Conservation (phyloP, 1,284 basidiomycete species). For the Boletellus dicymbophilus region DNA sequence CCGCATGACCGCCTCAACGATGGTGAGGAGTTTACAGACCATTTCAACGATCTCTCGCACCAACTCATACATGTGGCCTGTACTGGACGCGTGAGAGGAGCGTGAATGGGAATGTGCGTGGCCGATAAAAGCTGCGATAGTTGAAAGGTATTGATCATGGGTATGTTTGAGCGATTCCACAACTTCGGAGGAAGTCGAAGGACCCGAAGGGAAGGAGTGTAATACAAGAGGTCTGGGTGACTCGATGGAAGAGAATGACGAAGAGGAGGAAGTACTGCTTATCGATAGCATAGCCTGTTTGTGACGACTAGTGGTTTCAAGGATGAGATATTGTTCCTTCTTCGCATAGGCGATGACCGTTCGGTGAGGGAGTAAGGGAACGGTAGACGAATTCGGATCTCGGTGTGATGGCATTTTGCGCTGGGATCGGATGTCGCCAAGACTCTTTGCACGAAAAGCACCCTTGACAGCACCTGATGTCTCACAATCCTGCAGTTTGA, state of each 20-base stretch:
- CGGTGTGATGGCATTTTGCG: slow-evolving; percentile 28
- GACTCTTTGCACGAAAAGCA: slow-evolving; percentile 50
- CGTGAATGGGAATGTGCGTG: slow-evolving; percentile 94
- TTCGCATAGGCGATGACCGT: slow-evolving; percentile 27
- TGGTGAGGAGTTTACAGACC: slow-evolving; percentile 88
- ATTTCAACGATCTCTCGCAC: slow-evolving; percentile 93
- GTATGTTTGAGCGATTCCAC: slow-evolving; percentile 72
- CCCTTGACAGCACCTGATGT: slow-evolving; percentile 30
- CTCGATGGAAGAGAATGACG: slow-evolving; percentile 52
- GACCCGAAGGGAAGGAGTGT: slow-evolving; percentile 67
- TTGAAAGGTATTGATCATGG: slow-evolving; percentile 89
- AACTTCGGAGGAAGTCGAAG: slow-evolving; percentile 64
- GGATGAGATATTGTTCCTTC: slow-evolving; percentile 34
- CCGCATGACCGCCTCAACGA: slow-evolving; percentile 87
- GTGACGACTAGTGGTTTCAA: slow-evolving; percentile 38
- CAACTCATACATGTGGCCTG: slow-evolving; percentile 92
- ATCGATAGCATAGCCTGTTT: slow-evolving; percentile 50
- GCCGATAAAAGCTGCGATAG: slow-evolving; percentile 96
- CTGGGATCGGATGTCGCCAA: slow-evolving; percentile 51
- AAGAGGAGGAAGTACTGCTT: slow-evolving; percentile 68
- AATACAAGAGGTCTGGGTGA: slow-evolving; percentile 44
- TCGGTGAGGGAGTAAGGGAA: slow-evolving; percentile 38
- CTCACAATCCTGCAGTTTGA: slow-evolving; percentile 22
- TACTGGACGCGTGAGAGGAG: slow-evolving; percentile 86
- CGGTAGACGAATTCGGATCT: slow-evolving; percentile 32